Conservation (phyloP, 139 green algal genomes). For the Medakamo hakoo region DNA sequence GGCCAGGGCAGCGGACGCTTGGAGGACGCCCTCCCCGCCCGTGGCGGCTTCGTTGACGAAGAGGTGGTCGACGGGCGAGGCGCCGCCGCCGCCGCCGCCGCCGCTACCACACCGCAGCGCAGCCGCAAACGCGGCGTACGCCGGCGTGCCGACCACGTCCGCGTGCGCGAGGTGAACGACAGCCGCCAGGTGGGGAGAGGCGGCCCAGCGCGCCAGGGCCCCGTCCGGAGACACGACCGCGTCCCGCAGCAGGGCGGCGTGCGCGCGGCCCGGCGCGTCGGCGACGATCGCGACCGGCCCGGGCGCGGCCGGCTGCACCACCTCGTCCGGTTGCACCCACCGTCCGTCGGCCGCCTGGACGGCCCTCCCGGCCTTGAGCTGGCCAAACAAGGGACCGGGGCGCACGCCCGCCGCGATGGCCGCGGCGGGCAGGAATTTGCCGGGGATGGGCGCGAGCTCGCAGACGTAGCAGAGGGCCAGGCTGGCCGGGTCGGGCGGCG, state of each 20-base stretch:
- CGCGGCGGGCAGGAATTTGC: slow-evolving; percentile 62
- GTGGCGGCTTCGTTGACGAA: slow-evolving; percentile 1
- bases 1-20: slow-evolving; percentile 23
- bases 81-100: too few species aligned
- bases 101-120: too few species aligned
- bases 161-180: slow-evolving; percentile 45
- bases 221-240: too few species aligned
- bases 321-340: slow-evolving; percentile 32
- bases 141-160: slow-evolving; percentile 18
- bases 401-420: slow-evolving; percentile 43
- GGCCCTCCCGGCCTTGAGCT: slow-evolving; percentile 50
- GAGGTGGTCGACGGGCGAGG: slow-evolving; percentile 20
- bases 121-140: slow-evolving; percentile 23
- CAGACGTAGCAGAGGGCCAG: slow-evolving; percentile 44
- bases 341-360: slow-evolving; percentile 34
- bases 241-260: slow-evolving; percentile 21
- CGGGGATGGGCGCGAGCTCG: slow-evolving; percentile 48
- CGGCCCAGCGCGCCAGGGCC: too few species aligned
- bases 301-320: slow-evolving; percentile 50
- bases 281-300: slow-evolving; percentile 66
- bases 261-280: slow-evolving; percentile 50
- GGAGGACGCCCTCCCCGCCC: slow-evolving; percentile 7
- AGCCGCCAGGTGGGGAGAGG: slow-evolving; percentile 15
- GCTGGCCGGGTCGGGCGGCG: slow-evolving; percentile 5
- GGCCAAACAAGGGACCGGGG: slow-evolving; percentile 41